Evolutionary conservation across 306 rosid genomes (phyloP).

Genomic region (Nissolia schottii): DNA sequence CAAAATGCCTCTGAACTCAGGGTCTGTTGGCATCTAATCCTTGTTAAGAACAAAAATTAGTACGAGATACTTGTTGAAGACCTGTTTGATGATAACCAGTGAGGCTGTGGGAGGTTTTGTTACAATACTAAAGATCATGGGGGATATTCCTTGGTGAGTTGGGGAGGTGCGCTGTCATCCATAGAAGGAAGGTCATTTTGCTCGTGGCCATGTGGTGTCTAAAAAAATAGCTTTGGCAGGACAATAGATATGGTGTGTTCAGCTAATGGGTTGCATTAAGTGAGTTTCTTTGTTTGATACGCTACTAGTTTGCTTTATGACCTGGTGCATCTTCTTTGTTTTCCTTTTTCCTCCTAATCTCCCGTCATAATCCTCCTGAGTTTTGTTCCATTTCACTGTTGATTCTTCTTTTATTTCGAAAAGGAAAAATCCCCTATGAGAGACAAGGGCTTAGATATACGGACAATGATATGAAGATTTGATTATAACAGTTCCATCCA

Average conservation of each 20-base stretch:
- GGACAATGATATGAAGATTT: neutral
- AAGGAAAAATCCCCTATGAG: neutral
- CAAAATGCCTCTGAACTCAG: neutral
- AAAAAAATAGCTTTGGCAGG: neutral
- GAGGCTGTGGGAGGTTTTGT: too few species aligned
- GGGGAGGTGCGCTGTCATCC: too few species aligned
- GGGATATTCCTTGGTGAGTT: too few species aligned
- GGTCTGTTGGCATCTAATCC: constrained; percentile 4
- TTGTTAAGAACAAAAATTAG: constrained; percentile 14
- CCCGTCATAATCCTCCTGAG: neutral
- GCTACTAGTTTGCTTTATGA: neutral
- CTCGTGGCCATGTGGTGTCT: neutral
- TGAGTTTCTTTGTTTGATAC: neutral
- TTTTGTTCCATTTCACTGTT: neutral
- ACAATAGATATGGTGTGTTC: neutral
- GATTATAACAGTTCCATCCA: neutral
- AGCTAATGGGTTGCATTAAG: neutral
- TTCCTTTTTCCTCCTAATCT: too few species aligned
- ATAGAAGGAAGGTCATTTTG: too few species aligned
- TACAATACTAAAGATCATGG: too few species aligned
- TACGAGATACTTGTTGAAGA: neutral
- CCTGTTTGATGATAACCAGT: constrained; percentile 4
- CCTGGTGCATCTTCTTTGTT: neutral
- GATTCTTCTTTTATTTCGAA: neutral
- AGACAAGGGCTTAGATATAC: neutral